Base-by-base conservation (phyloP, 371 early-diverging fungal species). In the Apophysomyces sp. region DNA sequence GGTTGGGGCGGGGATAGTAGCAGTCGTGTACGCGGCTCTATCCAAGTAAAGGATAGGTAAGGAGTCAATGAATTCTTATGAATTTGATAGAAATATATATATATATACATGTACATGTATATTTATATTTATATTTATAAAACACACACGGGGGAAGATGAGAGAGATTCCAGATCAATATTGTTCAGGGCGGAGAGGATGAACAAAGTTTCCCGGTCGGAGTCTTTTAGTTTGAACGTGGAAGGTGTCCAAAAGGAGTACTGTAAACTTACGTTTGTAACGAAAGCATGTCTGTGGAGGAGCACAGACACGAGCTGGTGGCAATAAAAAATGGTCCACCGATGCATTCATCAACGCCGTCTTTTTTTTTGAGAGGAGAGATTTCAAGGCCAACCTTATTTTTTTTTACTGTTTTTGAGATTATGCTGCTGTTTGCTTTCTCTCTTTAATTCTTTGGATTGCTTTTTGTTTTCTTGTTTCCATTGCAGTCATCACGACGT, bases 231-330 rank as follows among this genome's bases (percentile, higher is more conserved):
- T 4, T 21, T 44, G 49, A 44, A 44, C 49, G 49, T 44, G 49
- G 16, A 44, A 21, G 21, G 49, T 44, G 49, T 44, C 49, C 49
- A 44, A 44, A 44, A 44, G 49, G 18, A 44, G 49, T 44, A 44
- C 49, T 44, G 21, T 44, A 44, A 21, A 21, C 24, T 21, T 44
- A 21, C 49, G 49, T 44, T 21, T 44, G 49, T 44, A 44, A 44
- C 49, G 24, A 44, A 44, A 44, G 49, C 49, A 21, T 21, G 49
- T n/a, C 21, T 44, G 49, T 44, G 49, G 49, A 44, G 49, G 49
- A 44, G 49, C 49, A 44, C 49, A 44, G 49, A 44, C 49, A 44
- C 49, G 49, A 44, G 49, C 49, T 44, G 49, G 49, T 44, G 49
- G 49, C 49, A 44, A 44, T 44, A 44, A 44, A 44, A 44, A 44